Percentiles rank a stretch among this genome's conserved stretches.
Conservation (phyloP, 257 asterid genomes). For the Fraxinus excelsior region DNA sequence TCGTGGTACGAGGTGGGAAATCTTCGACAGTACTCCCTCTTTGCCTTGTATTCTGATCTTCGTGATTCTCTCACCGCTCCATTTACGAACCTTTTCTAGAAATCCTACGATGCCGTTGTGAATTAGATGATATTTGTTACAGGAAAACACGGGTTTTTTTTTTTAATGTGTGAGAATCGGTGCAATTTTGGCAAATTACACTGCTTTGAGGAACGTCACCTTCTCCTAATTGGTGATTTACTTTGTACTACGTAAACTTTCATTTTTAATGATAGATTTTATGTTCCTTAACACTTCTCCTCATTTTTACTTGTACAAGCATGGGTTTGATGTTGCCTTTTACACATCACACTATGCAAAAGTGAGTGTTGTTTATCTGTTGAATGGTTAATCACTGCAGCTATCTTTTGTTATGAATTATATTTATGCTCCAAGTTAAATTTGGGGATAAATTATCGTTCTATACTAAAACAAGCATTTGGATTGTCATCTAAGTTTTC, state of each 20-base stretch:
- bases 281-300: not conserved
- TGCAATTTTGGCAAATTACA: not conserved
- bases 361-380: not conserved
- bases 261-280: not conserved
- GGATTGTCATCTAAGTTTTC: too few species aligned
- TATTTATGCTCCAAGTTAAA: too few species aligned
- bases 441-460: too few species aligned
- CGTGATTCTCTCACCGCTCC: constrained; percentile 54
- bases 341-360: not conserved
- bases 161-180: not conserved
- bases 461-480: too few species aligned
- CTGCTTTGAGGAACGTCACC: not conserved
- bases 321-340: not conserved
- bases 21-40: constrained; percentile 82
- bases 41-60: constrained; percentile 54
- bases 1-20: constrained; percentile 90
- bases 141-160: not conserved
- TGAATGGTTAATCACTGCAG: not conserved
- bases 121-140: not conserved
- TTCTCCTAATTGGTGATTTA: not conserved
- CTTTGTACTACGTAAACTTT: not conserved
- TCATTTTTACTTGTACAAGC: not conserved
- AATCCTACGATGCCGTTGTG: not conserved
- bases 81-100: constrained; percentile 51
- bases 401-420: too few species aligned